phyloP scores from a whole-genome alignment of 169 alveolate genomes.

The Theileria equi region DNA sequence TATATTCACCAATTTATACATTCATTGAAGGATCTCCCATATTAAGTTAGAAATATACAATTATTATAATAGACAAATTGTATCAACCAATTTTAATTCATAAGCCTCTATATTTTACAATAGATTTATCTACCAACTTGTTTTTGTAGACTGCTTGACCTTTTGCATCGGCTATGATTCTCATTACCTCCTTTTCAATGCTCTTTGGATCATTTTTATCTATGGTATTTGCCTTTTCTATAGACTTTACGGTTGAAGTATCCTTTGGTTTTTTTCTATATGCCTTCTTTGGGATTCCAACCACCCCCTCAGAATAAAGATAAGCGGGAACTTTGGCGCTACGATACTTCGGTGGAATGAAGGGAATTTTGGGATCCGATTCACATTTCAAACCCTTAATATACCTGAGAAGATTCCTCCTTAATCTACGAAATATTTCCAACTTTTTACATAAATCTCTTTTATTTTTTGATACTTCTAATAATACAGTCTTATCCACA shows the following conservation, averaged over 20 bases:
- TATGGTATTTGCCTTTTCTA: not conserved
- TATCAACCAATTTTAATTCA: not conserved
- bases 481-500: constrained; percentile 27
- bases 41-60: not conserved
- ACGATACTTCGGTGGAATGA: constrained; percentile 44
- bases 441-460: constrained; percentile 29
- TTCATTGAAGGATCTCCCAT: not conserved
- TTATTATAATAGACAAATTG: too few species aligned
- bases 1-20: not conserved
- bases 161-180: constrained; percentile 13
- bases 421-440: constrained; percentile 17
- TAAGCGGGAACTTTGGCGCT: constrained; percentile 43
- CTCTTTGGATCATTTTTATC: not conserved
- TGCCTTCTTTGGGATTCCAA: too few species aligned
- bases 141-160: constrained; percentile 30
- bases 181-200: constrained; percentile 7
- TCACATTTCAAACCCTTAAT: constrained; percentile 31
- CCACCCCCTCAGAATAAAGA: constrained; percentile 21
- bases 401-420: constrained; percentile 29
- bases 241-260: not conserved
- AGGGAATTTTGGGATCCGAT: constrained; percentile 38
- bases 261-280: not conserved
- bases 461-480: constrained; percentile 2
- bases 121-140: constrained; percentile 13
- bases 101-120: not conserved